Percentiles rank a stretch among this genome's conserved stretches.
Conservation (phyloP, 768 basidiomycete species). For the Pisolithus microcarpus region DNA sequence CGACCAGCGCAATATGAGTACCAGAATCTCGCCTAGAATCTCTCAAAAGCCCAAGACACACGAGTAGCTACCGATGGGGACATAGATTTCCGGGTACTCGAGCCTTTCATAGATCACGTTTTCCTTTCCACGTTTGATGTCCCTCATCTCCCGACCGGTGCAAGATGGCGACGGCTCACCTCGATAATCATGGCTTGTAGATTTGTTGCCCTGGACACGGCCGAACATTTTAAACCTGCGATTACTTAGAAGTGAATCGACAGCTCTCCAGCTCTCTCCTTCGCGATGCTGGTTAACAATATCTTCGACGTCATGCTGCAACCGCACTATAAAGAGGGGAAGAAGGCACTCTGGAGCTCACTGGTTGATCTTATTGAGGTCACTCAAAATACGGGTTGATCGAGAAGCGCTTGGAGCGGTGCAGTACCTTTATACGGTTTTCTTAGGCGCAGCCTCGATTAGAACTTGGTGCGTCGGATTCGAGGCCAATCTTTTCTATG, state of each 20-base stretch:
- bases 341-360: background rate
- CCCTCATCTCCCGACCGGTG: background rate
- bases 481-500: too few relatives aligned
- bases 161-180: background rate
- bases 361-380: background rate
- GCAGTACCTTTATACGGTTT: too few relatives aligned
- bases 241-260: background rate
- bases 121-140: background rate
- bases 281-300: background rate
- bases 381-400: too few relatives aligned
- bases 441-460: too few relatives aligned
- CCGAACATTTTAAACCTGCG: background rate
- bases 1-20: background rate
- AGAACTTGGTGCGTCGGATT: too few relatives aligned
- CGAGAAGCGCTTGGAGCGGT: too few relatives aligned
- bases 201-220: background rate
- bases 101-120: background rate
- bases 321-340: too few relatives aligned
- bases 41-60: background rate
- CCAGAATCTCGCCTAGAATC: background rate
- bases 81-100: background rate
- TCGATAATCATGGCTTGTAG: background rate
- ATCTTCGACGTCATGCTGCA: too few relatives aligned
- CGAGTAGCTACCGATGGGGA: background rate
- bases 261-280: too few relatives aligned